phyloP scores from a whole-genome alignment of 2,329 filamentous ascomycete genomes.

The Colletotrichum australisinense region DNA sequence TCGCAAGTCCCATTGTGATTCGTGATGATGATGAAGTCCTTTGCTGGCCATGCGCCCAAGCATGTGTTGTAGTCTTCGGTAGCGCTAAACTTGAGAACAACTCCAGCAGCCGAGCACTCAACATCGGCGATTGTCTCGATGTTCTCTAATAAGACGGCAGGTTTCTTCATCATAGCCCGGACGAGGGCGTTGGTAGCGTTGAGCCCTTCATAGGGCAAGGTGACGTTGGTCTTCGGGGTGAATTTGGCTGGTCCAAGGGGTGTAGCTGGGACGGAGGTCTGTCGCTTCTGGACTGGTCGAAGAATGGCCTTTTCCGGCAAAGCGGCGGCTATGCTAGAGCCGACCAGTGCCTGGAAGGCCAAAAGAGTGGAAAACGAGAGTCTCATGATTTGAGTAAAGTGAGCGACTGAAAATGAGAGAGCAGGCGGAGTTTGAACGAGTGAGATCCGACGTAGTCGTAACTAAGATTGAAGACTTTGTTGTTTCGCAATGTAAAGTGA shows the following conservation, averaged over 20 bases:
- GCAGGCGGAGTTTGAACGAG: background rate
- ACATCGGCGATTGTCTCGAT: conserved; percentile 34
- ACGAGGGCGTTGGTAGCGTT: conserved; percentile 34
- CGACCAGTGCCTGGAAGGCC: conserved; percentile 15
- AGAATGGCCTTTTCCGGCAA: conserved; percentile 20
- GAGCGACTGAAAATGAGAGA: background rate
- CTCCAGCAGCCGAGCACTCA: conserved; percentile 16
- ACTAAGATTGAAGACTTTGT: background rate
- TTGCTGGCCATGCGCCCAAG: conserved; percentile 34
- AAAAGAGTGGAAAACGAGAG: conserved; percentile 16
- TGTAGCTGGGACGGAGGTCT: background rate
- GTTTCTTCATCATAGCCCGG: conserved; percentile 31
- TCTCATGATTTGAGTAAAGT: background rate
- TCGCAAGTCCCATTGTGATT: conserved; percentile 55
- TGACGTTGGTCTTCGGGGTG: conserved; percentile 36
- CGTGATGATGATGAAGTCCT: conserved; percentile 51
- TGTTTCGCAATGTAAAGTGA: background rate
- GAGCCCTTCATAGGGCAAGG: conserved; percentile 34
- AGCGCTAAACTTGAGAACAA: conserved; percentile 36
- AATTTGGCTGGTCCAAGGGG: conserved; percentile 34
- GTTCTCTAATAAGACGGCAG: conserved; percentile 38
- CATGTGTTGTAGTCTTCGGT: conserved; percentile 35
- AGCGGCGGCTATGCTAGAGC: conserved; percentile 7
- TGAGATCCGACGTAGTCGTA: background rate
- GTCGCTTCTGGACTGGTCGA: conserved; percentile 20